Evolutionary conservation across 768 basidiomycete genomes (phyloP), one percentile per base, ranked within the genome.

Genomic region (Russula griseocarnosa): DNA sequence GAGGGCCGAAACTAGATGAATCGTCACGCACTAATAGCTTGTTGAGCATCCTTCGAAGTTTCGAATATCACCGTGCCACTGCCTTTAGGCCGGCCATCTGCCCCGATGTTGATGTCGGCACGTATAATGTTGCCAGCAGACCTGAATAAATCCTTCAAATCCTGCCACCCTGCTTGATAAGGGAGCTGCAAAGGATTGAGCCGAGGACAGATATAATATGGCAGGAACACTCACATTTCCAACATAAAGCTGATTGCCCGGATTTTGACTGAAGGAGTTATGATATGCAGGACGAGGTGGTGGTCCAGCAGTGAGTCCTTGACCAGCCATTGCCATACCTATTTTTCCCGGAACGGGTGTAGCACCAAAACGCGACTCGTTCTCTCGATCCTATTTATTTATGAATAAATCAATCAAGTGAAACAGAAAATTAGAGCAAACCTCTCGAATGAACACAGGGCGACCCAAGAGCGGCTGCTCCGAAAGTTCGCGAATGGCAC

Each of bases 161-260:
- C 96, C 74, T 99, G 96, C 96, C 96, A 99, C 34, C 93, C 93
- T n/a, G 94, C 94, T 77, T 95, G 93, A 72, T 92, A 93, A 2
- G 94, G 95, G 32, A 98, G 77, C 95, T 98, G 67, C 6, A 60
- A 26, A 63, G 20, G 36, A 6, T 47, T 54, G 36, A 34, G 18
- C 40, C 52, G 49, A n/a, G 14, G 18, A 10, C 9, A 1, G 3
- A 55, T 22, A 36, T 22, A n/a, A 22, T 60, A n/a, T 1, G 24
- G 57, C 44, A 14, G 28, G 36, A 40, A 50, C 5, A 68, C 86
- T 71, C 70, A 94, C 94, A 73, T 94, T 94, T 60, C 94, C 92
- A 67, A 96, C 90, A 66, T 94, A 95, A 49, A 96, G 83, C 71
- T 95, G 93, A 72, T 93, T 92, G 40, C 92, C 92, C n/a, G 92